Percentiles rank a stretch among this genome's conserved stretches.
phyloP scores from a whole-genome alignment of 371 early-diverging fungal genomes.

The Amoeboaphelidium protococcarum region DNA sequence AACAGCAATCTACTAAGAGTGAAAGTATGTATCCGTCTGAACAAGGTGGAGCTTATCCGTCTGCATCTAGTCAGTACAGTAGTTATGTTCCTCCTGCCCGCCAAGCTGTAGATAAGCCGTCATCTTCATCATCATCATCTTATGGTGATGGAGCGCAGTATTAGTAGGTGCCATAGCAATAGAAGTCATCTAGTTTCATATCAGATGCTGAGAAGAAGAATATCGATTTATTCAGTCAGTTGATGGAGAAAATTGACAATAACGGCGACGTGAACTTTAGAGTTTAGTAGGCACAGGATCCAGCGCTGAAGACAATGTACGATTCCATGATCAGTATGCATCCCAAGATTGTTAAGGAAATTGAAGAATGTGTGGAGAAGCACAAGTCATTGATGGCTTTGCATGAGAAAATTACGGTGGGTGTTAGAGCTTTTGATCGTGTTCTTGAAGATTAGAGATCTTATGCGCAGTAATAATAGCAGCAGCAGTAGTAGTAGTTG shows the following conservation, averaged over 20 bases:
- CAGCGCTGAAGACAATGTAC: conserved; percentile 16
- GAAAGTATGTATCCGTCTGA: too few species aligned
- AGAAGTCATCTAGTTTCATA: neutral
- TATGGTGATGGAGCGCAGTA: neutral
- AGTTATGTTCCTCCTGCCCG: neutral
- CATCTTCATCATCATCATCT: neutral
- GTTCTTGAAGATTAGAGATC: too few species aligned
- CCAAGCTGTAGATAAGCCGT: neutral
- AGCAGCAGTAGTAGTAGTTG: too few species aligned
- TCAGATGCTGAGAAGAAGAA: conserved; percentile 3
- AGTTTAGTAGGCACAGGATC: neutral
- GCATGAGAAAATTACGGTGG: neutral
- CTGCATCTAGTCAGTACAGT: too few species aligned
- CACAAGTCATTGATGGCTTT: conserved; percentile 9
- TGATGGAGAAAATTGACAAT: conserved; percentile 2
- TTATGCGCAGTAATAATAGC: too few species aligned
- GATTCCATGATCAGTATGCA: conserved; percentile 37
- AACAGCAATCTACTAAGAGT: too few species aligned
- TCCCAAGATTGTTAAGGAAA: conserved; percentile 30
- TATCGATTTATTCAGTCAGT: conserved; percentile 13
- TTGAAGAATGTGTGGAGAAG: conserved; percentile 33
- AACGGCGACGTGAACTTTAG: neutral
- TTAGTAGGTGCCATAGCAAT: neutral
- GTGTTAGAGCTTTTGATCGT: neutral
- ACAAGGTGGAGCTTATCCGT: neutral